A percentile compares a stretch with the other conserved stretches of the same genome.
Conservation (phyloP, 2,329 filamentous ascomycete genomes). For the Lomentospora prolificans region DNA sequence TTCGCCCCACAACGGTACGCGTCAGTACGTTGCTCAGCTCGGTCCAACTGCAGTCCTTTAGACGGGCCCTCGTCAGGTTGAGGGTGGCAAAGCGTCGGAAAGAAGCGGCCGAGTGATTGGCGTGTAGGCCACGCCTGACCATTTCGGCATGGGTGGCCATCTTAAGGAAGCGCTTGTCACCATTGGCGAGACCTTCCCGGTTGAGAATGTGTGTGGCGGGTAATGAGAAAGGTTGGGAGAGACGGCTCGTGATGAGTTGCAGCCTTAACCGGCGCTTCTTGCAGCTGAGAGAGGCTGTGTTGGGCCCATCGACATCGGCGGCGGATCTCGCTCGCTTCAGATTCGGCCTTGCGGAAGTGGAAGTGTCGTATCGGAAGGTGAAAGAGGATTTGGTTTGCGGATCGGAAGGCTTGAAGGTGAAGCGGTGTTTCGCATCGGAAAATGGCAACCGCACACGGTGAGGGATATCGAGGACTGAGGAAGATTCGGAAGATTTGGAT, state of each 20-base stretch:
- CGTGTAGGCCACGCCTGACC: conserved; percentile 14
- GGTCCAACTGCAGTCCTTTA: conserved; percentile 4
- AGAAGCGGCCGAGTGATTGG: conserved; percentile 34
- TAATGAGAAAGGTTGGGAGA: conserved; percentile 59
- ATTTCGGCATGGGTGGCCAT: conserved; percentile 32
- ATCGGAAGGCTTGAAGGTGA: neutral
- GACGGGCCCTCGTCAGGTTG: conserved; percentile 37
- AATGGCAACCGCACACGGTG: neutral
- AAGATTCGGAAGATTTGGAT: neutral
- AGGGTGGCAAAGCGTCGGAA: conserved; percentile 57
- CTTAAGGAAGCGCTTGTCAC: conserved; percentile 39
- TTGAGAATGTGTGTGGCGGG: conserved; percentile 62
- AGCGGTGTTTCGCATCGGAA: neutral
- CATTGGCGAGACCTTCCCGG: conserved; percentile 36
- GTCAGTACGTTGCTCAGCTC: neutral
- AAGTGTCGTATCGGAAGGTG: neutral
- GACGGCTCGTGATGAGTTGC: conserved; percentile 56
- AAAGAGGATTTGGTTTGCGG: neutral
- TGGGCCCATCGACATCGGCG: conserved; percentile 50
- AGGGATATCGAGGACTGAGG: neutral
- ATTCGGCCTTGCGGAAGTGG: neutral
- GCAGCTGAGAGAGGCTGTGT: conserved; percentile 36
- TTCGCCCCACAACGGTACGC: neutral
- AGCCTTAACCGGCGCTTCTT: conserved; percentile 61
- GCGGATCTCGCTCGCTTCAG: conserved; percentile 41